Base-by-base conservation (phyloP, 805 yeast genomes). In the Pichia exigua region DNA sequence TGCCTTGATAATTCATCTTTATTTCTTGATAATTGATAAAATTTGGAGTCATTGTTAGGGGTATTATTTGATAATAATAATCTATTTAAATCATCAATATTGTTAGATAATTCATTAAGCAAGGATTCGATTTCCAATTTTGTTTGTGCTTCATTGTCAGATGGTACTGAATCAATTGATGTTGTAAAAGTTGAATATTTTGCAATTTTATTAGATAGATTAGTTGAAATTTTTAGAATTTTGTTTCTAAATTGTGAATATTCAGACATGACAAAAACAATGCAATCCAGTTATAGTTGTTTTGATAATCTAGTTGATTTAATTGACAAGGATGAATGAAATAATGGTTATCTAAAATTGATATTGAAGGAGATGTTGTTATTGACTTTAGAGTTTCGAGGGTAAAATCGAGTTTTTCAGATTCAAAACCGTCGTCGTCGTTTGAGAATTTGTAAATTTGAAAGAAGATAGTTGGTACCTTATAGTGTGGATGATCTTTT, bases 21-120 rank as follows among this genome's bases (percentile, higher is more conserved):
- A 65, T 89, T 96, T 55, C 97, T 80, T 53, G 84, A 81, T 45
- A 90, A 69, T 65, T 91, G 98, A 61, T 86, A 92, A 43, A 82
- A 66, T 65, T 86, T 86, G 0, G 94, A 6, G 91, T 76, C 9
- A 85, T 75, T 17, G 74, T 67, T 28, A 78, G 39, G 20, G 9
- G 11, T 35, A 9, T 35, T 35, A 15, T 30, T 30, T 13, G 35
- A 30, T 35, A 35, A n/a, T 6, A 80, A 69, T 12, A 81, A 72
- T 35, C 83, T 70, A 47, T 74, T 71, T 56, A 86, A 64, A 35
- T 74, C 70, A 35, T 70, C 73, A 9, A 87, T 66, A 3, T 77
- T 43, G 9, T 54, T 83, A 38, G 80, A 82, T 48, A 91, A 66
- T 53, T 72, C 73, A 21, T 73, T 65, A 47, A 91, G 65, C 20